Evolutionary conservation across 345 rosid species (phyloP).

Genomic region (Kernera saxatilis): DNA sequence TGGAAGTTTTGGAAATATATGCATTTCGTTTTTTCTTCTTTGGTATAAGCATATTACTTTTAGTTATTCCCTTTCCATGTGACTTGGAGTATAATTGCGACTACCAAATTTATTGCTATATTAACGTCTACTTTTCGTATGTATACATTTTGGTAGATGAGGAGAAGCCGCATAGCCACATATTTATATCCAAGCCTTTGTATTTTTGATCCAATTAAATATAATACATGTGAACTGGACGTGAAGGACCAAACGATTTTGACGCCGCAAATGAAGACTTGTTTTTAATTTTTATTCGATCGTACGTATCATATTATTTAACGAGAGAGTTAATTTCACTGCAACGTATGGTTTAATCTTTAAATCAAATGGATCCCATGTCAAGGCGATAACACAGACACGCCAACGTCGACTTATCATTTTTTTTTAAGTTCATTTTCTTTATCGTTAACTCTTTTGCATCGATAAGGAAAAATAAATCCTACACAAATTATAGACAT

Average conservation of each 20-base stretch:
- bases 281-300: background rate
- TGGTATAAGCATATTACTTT: too few species aligned
- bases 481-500: too few species aligned
- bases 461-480: too few species aligned
- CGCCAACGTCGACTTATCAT: conserved; percentile 1
- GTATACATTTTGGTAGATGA: background rate
- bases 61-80: background rate
- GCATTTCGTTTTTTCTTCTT: too few species aligned
- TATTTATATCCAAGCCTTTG: background rate
- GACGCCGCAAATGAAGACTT: conserved; percentile 33
- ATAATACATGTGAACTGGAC: conserved; percentile 23
- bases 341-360: conserved; percentile 18
- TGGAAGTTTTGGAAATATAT: too few species aligned
- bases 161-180: conserved; percentile 15
- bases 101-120: background rate
- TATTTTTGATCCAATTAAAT: too few species aligned
- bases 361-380: background rate
- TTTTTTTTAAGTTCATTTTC: too few species aligned
- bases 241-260: conserved; percentile 20
- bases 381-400: conserved; percentile 2
- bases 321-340: background rate
- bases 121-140: background rate
- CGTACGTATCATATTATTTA: background rate
- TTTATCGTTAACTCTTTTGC: too few species aligned
- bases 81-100: conserved; percentile 19